Conservation (phyloP, 495 filamentous ascomycete species). For the Astrothelium subdiscretum region DNA sequence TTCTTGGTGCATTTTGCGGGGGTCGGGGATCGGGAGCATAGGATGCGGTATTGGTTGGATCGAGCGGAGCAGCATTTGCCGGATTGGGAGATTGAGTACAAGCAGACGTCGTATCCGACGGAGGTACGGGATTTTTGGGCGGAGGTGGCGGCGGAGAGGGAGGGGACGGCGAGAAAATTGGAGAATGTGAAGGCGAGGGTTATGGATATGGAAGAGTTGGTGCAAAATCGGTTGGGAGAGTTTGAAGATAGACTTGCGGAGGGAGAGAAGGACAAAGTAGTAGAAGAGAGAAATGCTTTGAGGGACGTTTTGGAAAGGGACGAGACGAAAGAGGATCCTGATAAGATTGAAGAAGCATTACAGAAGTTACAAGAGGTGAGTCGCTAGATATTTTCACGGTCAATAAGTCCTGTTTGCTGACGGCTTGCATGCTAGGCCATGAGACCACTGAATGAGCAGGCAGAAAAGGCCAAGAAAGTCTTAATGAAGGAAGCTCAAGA, state of each 20-base stretch:
- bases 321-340: slow-evolving; percentile 7
- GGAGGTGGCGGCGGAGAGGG: slow-evolving; percentile 13
- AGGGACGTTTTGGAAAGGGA: not conserved
- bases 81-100: slow-evolving; percentile 30
- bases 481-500: slow-evolving; percentile 4
- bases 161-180: slow-evolving; percentile 4
- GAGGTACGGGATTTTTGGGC: slow-evolving; percentile 30
- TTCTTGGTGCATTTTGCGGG: slow-evolving; percentile 31
- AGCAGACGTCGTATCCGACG: slow-evolving; percentile 25
- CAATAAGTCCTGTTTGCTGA: not conserved
- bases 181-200: slow-evolving; percentile 8
- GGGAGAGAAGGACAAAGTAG: slow-evolving; percentile 8
- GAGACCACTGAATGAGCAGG: slow-evolving; percentile 4
- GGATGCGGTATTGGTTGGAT: slow-evolving; percentile 26
- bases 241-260: slow-evolving; percentile 12
- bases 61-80: slow-evolving; percentile 28
- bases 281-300: slow-evolving; percentile 1
- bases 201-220: slow-evolving; percentile 11
- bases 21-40: slow-evolving; percentile 17
- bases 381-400: not conserved
- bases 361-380: slow-evolving; percentile 3
- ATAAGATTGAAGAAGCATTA: slow-evolving; percentile 2
- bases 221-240: slow-evolving; percentile 8
- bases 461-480: slow-evolving; percentile 1
- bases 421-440: not conserved